Evolutionary conservation across 441 rosid species (phyloP), one percentile per base, ranked within the genome.

Genomic region (Francoa sonchifolia): DNA sequence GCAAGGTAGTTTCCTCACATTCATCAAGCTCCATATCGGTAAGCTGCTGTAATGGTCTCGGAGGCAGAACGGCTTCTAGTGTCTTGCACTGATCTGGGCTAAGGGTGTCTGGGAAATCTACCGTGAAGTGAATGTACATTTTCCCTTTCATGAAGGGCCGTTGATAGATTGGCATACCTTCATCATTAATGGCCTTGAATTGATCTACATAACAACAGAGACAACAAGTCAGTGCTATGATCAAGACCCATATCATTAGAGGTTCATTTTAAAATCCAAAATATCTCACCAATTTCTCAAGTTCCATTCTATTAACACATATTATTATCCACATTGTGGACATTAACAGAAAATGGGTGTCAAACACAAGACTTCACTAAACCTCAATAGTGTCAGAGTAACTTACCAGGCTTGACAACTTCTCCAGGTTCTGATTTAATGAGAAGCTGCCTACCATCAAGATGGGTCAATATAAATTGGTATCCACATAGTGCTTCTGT

Each of bases 61-160:
- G 54, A 1, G 88, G 94, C 30, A 89, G 80, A 4, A 72, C 62
- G 1, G 84, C 52, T 61, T 77, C 84, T 8, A 89, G 46, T 15
- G 80, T 71, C 68, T 82, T 77, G 57, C 70, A 62, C 61, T 77
- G 89, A 1, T 85, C 94, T 0, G 74, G 66, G 29, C 18, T 33
- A 23, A 89, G 43, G 0, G 84, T 66, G 14, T 85, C 94, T 0
- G 96, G 98, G 69, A 89, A 89, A 3, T 85, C 96, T 4, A 89
- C 78, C 0, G 66, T 67, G 61, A 85, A 89, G 54, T 85, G 94
- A 44, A 89, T 76, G 74, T 77, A 89, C 19, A 89, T 47, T 57
- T 89, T 85, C 6, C 98, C 96, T 58, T 44, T 85, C 93, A 89
- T 85, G 75, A 85, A 82, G 5, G 98, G 84, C 64, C 87, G 70